Percentiles rank a stretch among this genome's conserved stretches.
Conservation (phyloP, 2,329 filamentous ascomycete species). For the Fusarium marasasianum region DNA sequence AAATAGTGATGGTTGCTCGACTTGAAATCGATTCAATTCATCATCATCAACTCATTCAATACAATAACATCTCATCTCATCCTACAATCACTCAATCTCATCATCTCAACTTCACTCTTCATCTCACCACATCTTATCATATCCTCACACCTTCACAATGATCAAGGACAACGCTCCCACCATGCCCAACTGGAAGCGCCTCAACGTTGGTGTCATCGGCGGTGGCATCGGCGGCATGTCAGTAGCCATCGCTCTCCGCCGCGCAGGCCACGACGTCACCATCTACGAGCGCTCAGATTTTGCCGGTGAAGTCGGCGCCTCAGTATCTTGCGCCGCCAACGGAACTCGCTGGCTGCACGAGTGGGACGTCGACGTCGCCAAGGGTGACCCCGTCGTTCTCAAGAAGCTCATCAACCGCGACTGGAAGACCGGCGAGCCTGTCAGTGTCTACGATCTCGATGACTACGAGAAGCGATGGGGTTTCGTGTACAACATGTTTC, state of each 20-base stretch:
- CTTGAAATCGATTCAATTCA: neutral
- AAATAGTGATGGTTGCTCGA: conserved; percentile 29
- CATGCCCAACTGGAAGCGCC: conserved; percentile 53
- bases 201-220: conserved; percentile 57
- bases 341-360: conserved; percentile 75
- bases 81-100: neutral
- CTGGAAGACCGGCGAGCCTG: conserved; percentile 74
- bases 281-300: conserved; percentile 75
- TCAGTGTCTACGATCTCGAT: conserved; percentile 69
- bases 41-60: neutral
- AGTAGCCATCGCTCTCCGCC: conserved; percentile 57
- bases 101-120: neutral
- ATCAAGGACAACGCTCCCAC: conserved; percentile 24
- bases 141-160: neutral
- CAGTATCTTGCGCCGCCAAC: conserved; percentile 74
- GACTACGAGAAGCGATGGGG: conserved; percentile 75
- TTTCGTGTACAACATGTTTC: conserved; percentile 74
- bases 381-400: conserved; percentile 72
- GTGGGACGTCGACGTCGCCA: conserved; percentile 71
- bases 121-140: neutral
- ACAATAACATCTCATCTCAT: neutral
- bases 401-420: conserved; percentile 74
- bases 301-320: conserved; percentile 73
- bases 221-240: conserved; percentile 61
- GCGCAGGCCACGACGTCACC: conserved; percentile 60